Percentiles rank a stretch among this genome's conserved stretches.
Evolutionary conservation across 805 yeast species (phyloP).

Genomic region (Schwanniomyces sp.): DNA sequence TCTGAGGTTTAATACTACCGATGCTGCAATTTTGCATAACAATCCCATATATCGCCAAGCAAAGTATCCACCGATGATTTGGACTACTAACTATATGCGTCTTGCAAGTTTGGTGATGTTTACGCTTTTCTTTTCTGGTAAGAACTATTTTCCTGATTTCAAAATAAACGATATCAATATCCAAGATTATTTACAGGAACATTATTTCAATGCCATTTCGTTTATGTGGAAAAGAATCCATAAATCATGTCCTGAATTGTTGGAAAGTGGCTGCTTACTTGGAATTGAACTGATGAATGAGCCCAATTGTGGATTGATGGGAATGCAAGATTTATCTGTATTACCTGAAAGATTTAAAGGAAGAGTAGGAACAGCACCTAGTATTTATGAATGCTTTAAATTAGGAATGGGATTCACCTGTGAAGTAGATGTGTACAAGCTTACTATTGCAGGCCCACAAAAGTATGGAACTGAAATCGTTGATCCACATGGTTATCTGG

Average conservation of each 20-base stretch:
- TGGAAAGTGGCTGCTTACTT: slow-evolving; percentile 49
- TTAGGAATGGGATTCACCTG: slow-evolving; percentile 78
- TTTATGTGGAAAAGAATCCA: slow-evolving; percentile 32
- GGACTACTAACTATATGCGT: slow-evolving; percentile 86
- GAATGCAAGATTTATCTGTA: slow-evolving; percentile 51
- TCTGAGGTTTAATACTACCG: slow-evolving; percentile 62
- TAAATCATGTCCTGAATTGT: slow-evolving; percentile 28
- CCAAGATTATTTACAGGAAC: slow-evolving; percentile 72
- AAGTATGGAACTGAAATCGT: slow-evolving; percentile 56
- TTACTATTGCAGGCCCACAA: slow-evolving; percentile 75
- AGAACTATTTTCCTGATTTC: slow-evolving; percentile 72
- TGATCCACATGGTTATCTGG: slow-evolving; percentile 65
- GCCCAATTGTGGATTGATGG: slow-evolving; percentile 76
- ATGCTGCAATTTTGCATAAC: slow-evolving; percentile 80
- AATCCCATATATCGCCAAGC: slow-evolving; percentile 33
- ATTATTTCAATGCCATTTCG: slow-evolving; percentile 54
- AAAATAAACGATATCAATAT: slow-evolving; percentile 69
- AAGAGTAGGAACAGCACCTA: slow-evolving; percentile 79
- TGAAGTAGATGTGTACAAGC: slow-evolving; percentile 66
- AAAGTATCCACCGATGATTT: slow-evolving; percentile 81
- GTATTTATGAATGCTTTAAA: slow-evolving; percentile 68
- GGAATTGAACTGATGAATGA: slow-evolving; percentile 88
- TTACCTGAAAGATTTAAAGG: slow-evolving; percentile 66
- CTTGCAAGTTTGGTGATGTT: slow-evolving; percentile 81
- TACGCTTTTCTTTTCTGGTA: slow-evolving; percentile 81